Percentiles rank a stretch among this genome's conserved stretches.
Evolutionary conservation across 2,329 filamentous ascomycete species (phyloP).

Genomic region (Ophiobolus disseminans): DNA sequence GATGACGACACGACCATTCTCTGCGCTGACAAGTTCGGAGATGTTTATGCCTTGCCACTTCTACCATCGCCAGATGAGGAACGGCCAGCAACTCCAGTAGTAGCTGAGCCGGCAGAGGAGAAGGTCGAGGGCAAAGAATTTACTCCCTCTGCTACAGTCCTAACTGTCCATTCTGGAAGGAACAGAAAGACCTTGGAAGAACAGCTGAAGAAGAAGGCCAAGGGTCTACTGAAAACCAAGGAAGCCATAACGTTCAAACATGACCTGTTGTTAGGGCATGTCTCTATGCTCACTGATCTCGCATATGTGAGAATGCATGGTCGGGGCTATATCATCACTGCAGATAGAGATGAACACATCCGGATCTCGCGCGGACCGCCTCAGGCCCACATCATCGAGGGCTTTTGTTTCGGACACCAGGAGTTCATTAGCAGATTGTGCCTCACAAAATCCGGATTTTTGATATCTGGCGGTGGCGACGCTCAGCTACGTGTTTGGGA

Average conservation of each 20-base stretch:
- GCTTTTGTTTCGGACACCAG: slow-evolving; percentile 85
- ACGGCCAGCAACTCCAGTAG: slow-evolving; percentile 23
- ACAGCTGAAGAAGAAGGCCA: slow-evolving; percentile 58
- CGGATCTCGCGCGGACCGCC: slow-evolving; percentile 81
- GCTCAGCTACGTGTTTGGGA: slow-evolving; percentile 80
- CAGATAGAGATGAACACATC: slow-evolving; percentile 82
- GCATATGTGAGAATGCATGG: slow-evolving; percentile 59
- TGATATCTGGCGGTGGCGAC: slow-evolving; percentile 90
- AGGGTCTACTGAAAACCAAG: slow-evolving; percentile 54
- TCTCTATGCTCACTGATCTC: slow-evolving; percentile 89
- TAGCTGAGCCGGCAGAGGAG: slow-evolving; percentile 26
- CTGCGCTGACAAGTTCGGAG: slow-evolving; percentile 93
- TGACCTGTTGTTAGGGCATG: slow-evolving; percentile 84
- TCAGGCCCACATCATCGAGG: slow-evolving; percentile 87
- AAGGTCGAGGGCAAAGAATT: slow-evolving; percentile 50
- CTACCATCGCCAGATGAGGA: slow-evolving; percentile 53
- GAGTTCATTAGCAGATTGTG: slow-evolving; percentile 83
- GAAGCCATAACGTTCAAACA: slow-evolving; percentile 70
- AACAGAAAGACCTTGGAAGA: slow-evolving; percentile 65
- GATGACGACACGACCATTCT: slow-evolving; percentile 76
- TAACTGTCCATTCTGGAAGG: slow-evolving; percentile 68
- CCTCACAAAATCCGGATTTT: slow-evolving; percentile 66
- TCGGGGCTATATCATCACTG: slow-evolving; percentile 68
- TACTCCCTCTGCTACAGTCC: slow-evolving; percentile 61
- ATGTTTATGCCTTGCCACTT: slow-evolving; percentile 88